Base-by-base conservation (phyloP, 2,329 filamentous ascomycete species). In the Mycosphaerella arachidis region DNA sequence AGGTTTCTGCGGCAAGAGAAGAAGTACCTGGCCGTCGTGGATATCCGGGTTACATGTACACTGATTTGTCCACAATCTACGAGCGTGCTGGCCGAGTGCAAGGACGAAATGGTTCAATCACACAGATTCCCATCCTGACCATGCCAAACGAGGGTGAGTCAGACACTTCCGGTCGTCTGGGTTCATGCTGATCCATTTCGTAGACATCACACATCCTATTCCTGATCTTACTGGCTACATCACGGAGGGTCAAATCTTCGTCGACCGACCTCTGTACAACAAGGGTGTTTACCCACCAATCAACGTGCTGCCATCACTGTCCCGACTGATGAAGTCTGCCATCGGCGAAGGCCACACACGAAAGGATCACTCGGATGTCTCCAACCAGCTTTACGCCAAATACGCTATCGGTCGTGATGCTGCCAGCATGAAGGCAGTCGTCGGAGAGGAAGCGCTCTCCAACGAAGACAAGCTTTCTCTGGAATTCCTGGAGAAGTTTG, bases 11-110 rank as follows among this genome's bases (percentile, higher is more conserved):
- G 57, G 94, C 94, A 56, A 87, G 94, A 81, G 94, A 99, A 84
- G 94, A 99, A 87, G 94, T 99, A 48, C 94, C 94, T 45, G 94
- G 94, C 84, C 93, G 94, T 77, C 93, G 94, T 87, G 94, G 94
- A 85, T 99, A 94, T 82, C 94, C 94, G 56, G 94, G 94, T 90
- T 99, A 99, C 85, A 99, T 99, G 94, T 99, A 99, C 84, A 99
- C 94, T 69, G 95, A 99, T 86, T 90, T 99, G 87, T 97, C 94
- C 61, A 99, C 94, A 74, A 97, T 99, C 72, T 99, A 99, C 83
- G 94, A 99, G 81, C 92, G 94, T 81, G 94, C 94, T 70, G 94
- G 94, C 73, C 94, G 94, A 89, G 94, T 99, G 54, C 83, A 91
- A 73, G 95, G 95, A 70, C 90, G 95, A 70, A 97, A 97, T 73